phyloP scores from a whole-genome alignment of 768 basidiomycete genomes.

The Heimioporus sp. region DNA sequence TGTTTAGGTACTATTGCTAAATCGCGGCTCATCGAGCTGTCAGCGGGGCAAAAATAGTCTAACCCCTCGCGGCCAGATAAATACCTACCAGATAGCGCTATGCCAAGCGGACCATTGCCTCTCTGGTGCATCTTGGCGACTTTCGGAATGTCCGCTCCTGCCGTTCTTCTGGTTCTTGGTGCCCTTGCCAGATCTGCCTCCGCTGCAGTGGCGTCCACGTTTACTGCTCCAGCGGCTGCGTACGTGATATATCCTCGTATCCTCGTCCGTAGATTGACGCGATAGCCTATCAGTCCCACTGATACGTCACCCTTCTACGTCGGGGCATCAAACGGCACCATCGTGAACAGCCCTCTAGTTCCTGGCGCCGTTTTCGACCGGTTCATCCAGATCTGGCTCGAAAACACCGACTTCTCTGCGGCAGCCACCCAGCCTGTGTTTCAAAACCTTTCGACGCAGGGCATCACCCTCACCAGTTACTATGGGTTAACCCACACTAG shows the following conservation, averaged over 20 bases:
- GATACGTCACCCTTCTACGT: constrained; percentile 37
- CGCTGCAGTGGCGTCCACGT: constrained; percentile 19
- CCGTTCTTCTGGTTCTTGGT: constrained; percentile 15
- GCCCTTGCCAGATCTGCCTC: constrained; percentile 11
- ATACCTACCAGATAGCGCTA: background rate
- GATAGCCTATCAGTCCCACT: constrained; percentile 13
- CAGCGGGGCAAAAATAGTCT: background rate
- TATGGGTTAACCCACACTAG: constrained; percentile 54
- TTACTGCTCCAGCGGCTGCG: constrained; percentile 22
- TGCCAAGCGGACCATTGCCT: background rate
- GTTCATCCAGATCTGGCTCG: constrained; percentile 54
- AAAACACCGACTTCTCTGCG: constrained; percentile 51
- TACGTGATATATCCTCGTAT: constrained; percentile 7
- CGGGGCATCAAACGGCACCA: constrained; percentile 40
- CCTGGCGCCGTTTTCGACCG: constrained; percentile 42
- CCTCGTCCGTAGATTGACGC: constrained; percentile 1
- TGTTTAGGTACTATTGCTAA: background rate
- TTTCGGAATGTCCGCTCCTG: constrained; percentile 5
- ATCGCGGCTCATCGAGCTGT: background rate
- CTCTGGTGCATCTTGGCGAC: background rate
- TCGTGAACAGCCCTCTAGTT: constrained; percentile 37
- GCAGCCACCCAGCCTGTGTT: constrained; percentile 29
- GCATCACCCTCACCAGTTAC: constrained; percentile 46
- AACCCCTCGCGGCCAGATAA: constrained; percentile 1
- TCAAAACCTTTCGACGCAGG: constrained; percentile 43